Percentiles rank a stretch among this genome's conserved stretches.
Conservation (phyloP, 441 rosid genomes). For the Capsella rubella region DNA sequence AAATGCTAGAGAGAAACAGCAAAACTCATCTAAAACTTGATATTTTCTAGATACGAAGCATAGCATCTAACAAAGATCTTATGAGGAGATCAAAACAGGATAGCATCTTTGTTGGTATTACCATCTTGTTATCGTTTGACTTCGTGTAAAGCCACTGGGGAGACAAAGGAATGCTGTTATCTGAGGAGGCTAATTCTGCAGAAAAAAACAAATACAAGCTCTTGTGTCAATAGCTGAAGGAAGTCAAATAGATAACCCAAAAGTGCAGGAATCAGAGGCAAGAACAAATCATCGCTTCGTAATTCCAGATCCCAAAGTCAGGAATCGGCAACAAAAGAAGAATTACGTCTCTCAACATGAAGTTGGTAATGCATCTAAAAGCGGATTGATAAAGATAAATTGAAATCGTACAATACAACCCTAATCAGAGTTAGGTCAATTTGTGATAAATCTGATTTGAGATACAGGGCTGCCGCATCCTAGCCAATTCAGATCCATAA, state of each 20-base stretch:
- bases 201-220: neutral
- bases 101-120: slow-evolving; percentile 24
- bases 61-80: neutral
- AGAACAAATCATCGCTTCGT: neutral
- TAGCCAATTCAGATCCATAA: slow-evolving; percentile 24
- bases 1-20: slow-evolving; percentile 1
- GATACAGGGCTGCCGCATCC: slow-evolving; percentile 8
- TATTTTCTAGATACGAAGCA: neutral
- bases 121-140: slow-evolving; percentile 73
- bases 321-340: neutral
- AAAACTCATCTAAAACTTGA: neutral
- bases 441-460: neutral
- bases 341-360: neutral
- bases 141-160: slow-evolving; percentile 96
- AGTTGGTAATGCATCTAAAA: slow-evolving; percentile 11
- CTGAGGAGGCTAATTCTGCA: slow-evolving; percentile 67
- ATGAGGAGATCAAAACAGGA: too few species aligned
- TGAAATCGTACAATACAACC: slow-evolving; percentile 23
- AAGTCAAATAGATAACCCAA: neutral
- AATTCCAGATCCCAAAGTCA: slow-evolving; percentile 26
- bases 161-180: slow-evolving; percentile 87
- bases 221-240: neutral
- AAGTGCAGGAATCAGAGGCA: neutral
- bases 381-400: neutral
- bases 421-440: slow-evolving; percentile 27